Percentiles rank a stretch among this genome's conserved stretches.
Evolutionary conservation across 371 early-diverging fungal species (phyloP).

Genomic region (Mortierella sp.): DNA sequence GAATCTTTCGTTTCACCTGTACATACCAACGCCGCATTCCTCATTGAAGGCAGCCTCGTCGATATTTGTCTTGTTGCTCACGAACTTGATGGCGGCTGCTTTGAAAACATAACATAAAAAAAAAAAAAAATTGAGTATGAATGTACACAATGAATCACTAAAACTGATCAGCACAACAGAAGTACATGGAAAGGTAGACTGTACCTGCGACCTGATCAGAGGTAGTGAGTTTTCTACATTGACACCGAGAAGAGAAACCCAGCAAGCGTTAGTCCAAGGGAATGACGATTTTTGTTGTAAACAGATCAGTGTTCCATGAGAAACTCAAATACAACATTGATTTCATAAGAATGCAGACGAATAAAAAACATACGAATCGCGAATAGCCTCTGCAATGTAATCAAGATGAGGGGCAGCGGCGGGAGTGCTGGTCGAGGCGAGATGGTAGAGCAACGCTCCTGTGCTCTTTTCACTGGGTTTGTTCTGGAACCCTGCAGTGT

Average conservation of each 20-base stretch:
- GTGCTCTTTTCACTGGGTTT: constrained; percentile 69
- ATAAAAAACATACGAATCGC: constrained; percentile 59
- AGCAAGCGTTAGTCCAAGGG: neutral
- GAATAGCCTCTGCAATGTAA: constrained; percentile 84
- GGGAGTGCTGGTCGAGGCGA: constrained; percentile 90
- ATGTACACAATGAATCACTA: constrained; percentile 4
- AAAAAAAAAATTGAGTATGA: constrained; percentile 7
- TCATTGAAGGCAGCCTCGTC: constrained; percentile 79
- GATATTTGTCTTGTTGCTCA: constrained; percentile 66
- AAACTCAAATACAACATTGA: neutral
- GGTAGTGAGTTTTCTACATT: constrained; percentile 69
- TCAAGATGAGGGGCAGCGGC: constrained; percentile 79
- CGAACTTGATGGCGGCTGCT: constrained; percentile 92
- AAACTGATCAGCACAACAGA: constrained; percentile 16
- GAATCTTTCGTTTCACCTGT: neutral
- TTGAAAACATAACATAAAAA: neutral
- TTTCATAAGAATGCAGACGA: neutral
- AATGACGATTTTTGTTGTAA: neutral
- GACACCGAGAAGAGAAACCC: neutral
- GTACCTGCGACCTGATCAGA: constrained; percentile 93
- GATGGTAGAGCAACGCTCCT: constrained; percentile 86
- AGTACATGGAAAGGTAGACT: constrained; percentile 30
- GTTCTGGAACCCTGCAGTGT: constrained; percentile 73
- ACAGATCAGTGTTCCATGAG: neutral
- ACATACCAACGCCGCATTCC: constrained; percentile 92